Conservation (phyloP, 768 basidiomycete genomes). For the Rhodosporidiobolus odoratus region DNA sequence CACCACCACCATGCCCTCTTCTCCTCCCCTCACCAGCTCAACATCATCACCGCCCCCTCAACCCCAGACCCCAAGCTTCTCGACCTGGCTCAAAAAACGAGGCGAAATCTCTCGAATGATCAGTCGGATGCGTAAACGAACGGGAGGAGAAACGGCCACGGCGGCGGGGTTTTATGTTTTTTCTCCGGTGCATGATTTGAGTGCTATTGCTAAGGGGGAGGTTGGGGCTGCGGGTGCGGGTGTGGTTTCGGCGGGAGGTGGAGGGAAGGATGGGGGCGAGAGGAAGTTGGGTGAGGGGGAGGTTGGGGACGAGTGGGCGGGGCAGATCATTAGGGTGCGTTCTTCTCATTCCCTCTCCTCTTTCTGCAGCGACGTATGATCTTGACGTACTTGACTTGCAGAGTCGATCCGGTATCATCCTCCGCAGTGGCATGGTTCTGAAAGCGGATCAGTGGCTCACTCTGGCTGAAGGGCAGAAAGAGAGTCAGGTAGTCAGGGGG, state of each 20-base stretch:
- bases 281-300: slow-evolving; percentile 54
- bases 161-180: slow-evolving; percentile 64
- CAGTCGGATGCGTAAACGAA: slow-evolving; percentile 40
- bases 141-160: slow-evolving; percentile 39
- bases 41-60: too few species aligned
- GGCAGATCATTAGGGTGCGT: slow-evolving; percentile 79
- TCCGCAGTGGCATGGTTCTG: slow-evolving; percentile 72
- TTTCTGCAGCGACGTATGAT: too few species aligned
- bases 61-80: slow-evolving; percentile 57
- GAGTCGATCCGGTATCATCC: slow-evolving; percentile 88
- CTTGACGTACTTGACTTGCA: slow-evolving; percentile 42
- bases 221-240: background rate
- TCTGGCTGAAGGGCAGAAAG: slow-evolving; percentile 11
- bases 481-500: slow-evolving; percentile 62
- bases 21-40: too few species aligned
- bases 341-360: background rate
- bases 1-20: background rate
- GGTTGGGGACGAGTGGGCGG: slow-evolving; percentile 90
- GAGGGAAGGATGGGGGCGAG: background rate
- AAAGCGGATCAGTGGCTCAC: slow-evolving; percentile 51
- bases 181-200: slow-evolving; percentile 81
- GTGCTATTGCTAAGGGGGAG: slow-evolving; percentile 60
- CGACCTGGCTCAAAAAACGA: slow-evolving; percentile 75
- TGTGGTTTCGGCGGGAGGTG: too few species aligned
- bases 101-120: slow-evolving; percentile 74